Evolutionary conservation across 2,329 filamentous ascomycete genomes (phyloP).

Genomic region (Penicillium sp.): DNA sequence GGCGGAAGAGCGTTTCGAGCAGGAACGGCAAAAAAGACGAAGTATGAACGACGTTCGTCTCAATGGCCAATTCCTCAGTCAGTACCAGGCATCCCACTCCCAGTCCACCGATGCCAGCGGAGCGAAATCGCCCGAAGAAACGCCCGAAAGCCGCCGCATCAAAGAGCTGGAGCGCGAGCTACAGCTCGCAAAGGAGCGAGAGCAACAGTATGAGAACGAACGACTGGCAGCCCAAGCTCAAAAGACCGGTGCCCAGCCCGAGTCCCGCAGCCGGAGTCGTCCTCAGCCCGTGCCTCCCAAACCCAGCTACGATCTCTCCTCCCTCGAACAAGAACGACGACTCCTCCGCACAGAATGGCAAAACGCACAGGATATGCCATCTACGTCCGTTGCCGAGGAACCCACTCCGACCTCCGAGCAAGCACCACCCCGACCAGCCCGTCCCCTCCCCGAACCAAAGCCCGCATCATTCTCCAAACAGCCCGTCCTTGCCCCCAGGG

Average conservation of each 20-base stretch:
- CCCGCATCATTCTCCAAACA: slow-evolving; percentile 12
- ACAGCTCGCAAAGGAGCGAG: slow-evolving; percentile 63
- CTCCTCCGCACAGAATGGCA: slow-evolving; percentile 57
- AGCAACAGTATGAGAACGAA: slow-evolving; percentile 61
- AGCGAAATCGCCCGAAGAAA: slow-evolving; percentile 40
- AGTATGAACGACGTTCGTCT: slow-evolving; percentile 63
- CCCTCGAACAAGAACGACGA: slow-evolving; percentile 58
- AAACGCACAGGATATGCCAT: slow-evolving; percentile 35
- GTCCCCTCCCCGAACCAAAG: slow-evolving; percentile 32
- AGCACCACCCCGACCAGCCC: slow-evolving; percentile 27
- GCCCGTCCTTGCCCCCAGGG: slow-evolving; percentile 12
- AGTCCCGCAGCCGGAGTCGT: slow-evolving; percentile 28
- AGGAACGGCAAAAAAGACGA: slow-evolving; percentile 62
- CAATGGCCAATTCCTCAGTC: slow-evolving; percentile 78
- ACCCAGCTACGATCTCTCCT: slow-evolving; percentile 54
- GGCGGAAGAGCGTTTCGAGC: slow-evolving; percentile 62
- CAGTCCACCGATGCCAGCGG: slow-evolving; percentile 46
- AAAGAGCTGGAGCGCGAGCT: slow-evolving; percentile 74
- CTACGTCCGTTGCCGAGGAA: slow-evolving; percentile 18
- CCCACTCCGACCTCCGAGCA: slow-evolving; percentile 11
- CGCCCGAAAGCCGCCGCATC: slow-evolving; percentile 64
- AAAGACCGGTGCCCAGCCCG: slow-evolving; percentile 20
- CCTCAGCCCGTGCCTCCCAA: slow-evolving; percentile 36
- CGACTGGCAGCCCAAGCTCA: slow-evolving; percentile 49
- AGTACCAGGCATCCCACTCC: slow-evolving; percentile 76